These are phyloP conservation scores for Kwoniella sp. DNA, from an alignment of 768 basidiomycete species.

Conservation along the genomic window DNA sequence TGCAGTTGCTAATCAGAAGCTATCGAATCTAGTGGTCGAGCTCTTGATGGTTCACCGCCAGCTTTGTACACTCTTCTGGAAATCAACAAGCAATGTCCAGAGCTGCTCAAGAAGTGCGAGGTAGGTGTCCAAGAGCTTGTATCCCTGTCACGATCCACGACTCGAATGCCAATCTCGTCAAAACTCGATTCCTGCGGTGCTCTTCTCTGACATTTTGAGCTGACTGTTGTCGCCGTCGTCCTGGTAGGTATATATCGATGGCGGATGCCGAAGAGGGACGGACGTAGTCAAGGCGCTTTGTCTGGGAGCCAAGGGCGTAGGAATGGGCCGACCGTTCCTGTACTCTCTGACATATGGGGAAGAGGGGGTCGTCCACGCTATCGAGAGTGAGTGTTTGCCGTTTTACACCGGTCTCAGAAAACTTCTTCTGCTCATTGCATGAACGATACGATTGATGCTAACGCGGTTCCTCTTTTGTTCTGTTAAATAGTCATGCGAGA, in stretches of 20 bases:
- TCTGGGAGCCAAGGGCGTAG: slow-evolving; percentile 60
- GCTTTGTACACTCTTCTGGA: slow-evolving; percentile 68
- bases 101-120: slow-evolving; percentile 69
- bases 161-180: not conserved
- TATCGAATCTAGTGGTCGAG: slow-evolving; percentile 19
- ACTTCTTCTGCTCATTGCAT: not conserved
- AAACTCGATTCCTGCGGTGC: not conserved
- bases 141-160: not conserved
- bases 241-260: slow-evolving; percentile 74
- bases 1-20: not conserved
- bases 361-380: slow-evolving; percentile 54
- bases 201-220: too few species aligned
- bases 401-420: too few species aligned
- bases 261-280: slow-evolving; percentile 77
- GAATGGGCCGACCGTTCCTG: slow-evolving; percentile 57
- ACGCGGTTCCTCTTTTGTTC: not conserved
- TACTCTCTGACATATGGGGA: slow-evolving; percentile 57
- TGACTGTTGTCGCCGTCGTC: not conserved
- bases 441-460: not conserved
- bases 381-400: slow-evolving; percentile 47
- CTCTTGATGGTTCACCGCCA: slow-evolving; percentile 46
- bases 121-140: slow-evolving; percentile 21
- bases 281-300: slow-evolving; percentile 90
- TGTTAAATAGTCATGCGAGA: slow-evolving; percentile 58
- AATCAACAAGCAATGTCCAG: slow-evolving; percentile 71